Evolutionary conservation across 441 rosid genomes (phyloP), one percentile per base, ranked within the genome.

Genomic region (Populus tomentosa): DNA sequence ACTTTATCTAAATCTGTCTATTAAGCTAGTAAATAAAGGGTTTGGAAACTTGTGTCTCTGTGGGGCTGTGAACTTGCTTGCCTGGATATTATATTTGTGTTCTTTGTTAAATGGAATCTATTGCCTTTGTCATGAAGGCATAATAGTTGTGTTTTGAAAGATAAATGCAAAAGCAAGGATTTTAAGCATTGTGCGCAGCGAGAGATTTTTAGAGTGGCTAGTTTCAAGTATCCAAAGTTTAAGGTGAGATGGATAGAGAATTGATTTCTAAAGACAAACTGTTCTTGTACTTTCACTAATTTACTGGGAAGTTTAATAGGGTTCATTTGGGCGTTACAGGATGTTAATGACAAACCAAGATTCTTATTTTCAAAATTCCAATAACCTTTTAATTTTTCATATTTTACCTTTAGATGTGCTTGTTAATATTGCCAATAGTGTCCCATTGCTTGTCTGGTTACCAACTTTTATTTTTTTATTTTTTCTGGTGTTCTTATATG

Each of bases 401-500:
- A 46, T 46, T 46, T 46, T 13, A 4, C 18, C 56, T 13, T 4
- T 14, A 13, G 56, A 46, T 46, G 6, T 46, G 56, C 56, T 13
- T 46, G 56, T 46, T 46, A 46, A 46, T 46, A 14, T 11, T 4
- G 56, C 6, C 6, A 14, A 16, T 14, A 46, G 28, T 64, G 23
- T 4, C 30, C 30, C 5, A 8, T 5, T 21, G 23, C 26, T 64
- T n/a, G 3, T 1, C 28, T 3, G 11, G 10, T 6, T 7, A 62
- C 26, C 56, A 46, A 14, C 56, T 46, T 46, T 13, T 46, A 0
- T n/a, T 3, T 46, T 62, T 20, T 62, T 62, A 1, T 18, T 62
- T 4, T 62, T 6, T 62, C 28, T 62, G 1, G 33, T 50, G 36
- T 83, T 73, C 79, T 79, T 62, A 42, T 81, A 42, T 53, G 32